Base-by-base conservation (phyloP, 2,329 filamentous ascomycete species). In the Cryphonectria radicalis region DNA sequence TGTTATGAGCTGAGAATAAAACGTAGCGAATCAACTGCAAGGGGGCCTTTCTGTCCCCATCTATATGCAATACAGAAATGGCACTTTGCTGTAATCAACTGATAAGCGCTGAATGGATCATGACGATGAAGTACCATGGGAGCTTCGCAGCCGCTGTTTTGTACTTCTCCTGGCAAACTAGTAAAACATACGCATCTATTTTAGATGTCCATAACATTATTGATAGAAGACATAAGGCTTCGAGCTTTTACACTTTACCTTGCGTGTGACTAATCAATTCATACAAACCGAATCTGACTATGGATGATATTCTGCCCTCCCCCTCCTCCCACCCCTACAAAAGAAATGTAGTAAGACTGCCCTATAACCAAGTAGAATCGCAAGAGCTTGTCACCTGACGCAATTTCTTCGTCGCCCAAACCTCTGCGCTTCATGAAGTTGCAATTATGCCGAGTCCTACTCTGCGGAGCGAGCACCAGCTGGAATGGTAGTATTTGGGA, bases 391-490 rank as follows among this genome's bases (percentile, higher is more conserved):
- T 11, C 32, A 8, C 35, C 14, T 17, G 7, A n/a, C 37, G 6
- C 57, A 6, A 43, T 6, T 40, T 14, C 4, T 40, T 10, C 7
- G 40, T n/a, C 40, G 32, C 35, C 59, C 7, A 62, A 62, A 19
- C 35, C 28, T 40, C n/a, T 37, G 35, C 6, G 8, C 17, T 32
- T 19, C 17, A n/a, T 62, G 32, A 17, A 32, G 32, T 7, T 22
- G 19, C 4, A 60, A 4, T 19, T 62, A 14, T 62, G 32, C 59
- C 35, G 35, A n/a, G 14, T 37, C 35, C 59, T 37, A 40, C 7
- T n/a, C 59, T 63, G n/a, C 40, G n/a, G 40, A 46, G 62, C 62
- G 62, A 40, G 62, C 62, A 63, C 62, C 40, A 43, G 62, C 46
- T 28, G 40, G 22, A 40, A 63, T 32, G 22, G 14, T 8, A 46